Percentiles rank a stretch among this genome's conserved stretches.
Evolutionary conservation across 148 eudicot species (phyloP).

Genomic region (Talinum fruticosum): DNA sequence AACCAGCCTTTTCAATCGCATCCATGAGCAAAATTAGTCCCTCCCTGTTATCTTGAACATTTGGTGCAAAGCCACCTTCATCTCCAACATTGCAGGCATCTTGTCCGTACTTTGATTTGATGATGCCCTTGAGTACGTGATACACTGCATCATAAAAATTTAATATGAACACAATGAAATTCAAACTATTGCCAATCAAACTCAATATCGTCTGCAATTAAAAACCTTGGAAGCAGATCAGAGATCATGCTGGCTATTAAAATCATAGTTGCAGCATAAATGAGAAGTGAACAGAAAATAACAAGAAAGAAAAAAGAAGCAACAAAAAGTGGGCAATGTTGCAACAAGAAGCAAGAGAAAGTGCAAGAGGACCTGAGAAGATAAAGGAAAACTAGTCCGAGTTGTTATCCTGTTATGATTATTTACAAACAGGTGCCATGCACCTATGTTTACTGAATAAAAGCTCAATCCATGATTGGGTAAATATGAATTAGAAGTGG

Average conservation of each 20-base stretch:
- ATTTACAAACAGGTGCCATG: not conserved
- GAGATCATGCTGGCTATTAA: not conserved
- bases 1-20: conserved; percentile 99
- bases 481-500: not conserved
- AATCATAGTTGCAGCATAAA: not conserved
- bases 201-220: conserved; percentile 2
- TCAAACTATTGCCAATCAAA: conserved; percentile 5
- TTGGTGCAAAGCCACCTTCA: conserved; percentile 99
- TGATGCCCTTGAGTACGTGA: conserved; percentile 87
- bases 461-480: not conserved
- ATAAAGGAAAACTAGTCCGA: not conserved
- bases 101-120: conserved; percentile 96
- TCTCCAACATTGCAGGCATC: conserved; percentile 99
- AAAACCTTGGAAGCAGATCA: not conserved
- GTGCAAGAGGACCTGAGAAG: not conserved
- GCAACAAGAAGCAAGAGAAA: not conserved
- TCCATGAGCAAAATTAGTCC: conserved; percentile 82
- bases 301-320: not conserved
- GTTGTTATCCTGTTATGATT: not conserved
- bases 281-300: not conserved
- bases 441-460: not conserved
- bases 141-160: conserved; percentile 53
- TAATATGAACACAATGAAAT: not conserved
- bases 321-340: too few species aligned
- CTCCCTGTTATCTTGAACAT: conserved; percentile 95